Evolutionary conservation across 73 alveolate genomes (phyloP), one percentile per base, ranked within the genome.

Genomic region (Paramecium caudatum): DNA sequence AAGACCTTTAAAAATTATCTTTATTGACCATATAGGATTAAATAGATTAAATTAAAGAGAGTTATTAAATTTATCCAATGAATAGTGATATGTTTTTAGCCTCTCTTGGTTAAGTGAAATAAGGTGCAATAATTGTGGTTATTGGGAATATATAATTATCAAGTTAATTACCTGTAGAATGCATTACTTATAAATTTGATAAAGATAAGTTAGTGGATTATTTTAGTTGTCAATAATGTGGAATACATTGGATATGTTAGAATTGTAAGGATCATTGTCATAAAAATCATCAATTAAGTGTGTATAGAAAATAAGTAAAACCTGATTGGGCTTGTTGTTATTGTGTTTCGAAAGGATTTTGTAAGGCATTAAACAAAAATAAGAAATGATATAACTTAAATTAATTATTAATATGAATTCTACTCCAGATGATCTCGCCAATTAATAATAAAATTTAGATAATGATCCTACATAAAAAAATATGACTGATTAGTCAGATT

Each of bases 301-400:
- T 69, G 32, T 36, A 69, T 37, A 69, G 25, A 34, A 12, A 17
- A 15, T 5, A 69, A 34, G 45, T 69, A 15, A 39, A 21, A 15
- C 63, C 46, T 8, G 55, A 33, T 34, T 69, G 86, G 86, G 65
- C 86, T 34, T 37, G 65, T 69, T 69, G 62, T 15, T 74, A 74
- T 74, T 74, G 88, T 41, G 88, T 43, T 15, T 41, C 88, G 6
- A 74, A 41, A 30, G 69, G 70, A 15, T 41, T 41, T 15, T 74
- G 88, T 74, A 41, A 43, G 65, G 43, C 23, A 39, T 37, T 74
- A 21, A 41, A 74, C 43, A 74, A 74, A 17, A 74, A 74, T 74
- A 10, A 10, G 10, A 34, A 74, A 16, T 45, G 46, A 74, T 74
- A 32, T 5, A 23, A 46, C 13, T 46, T 46, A 3, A 46, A 30